These are phyloP conservation scores for Tetracentron sinense DNA, from an alignment of 164 flowering plant genomes.

Conservation along the genomic window DNA sequence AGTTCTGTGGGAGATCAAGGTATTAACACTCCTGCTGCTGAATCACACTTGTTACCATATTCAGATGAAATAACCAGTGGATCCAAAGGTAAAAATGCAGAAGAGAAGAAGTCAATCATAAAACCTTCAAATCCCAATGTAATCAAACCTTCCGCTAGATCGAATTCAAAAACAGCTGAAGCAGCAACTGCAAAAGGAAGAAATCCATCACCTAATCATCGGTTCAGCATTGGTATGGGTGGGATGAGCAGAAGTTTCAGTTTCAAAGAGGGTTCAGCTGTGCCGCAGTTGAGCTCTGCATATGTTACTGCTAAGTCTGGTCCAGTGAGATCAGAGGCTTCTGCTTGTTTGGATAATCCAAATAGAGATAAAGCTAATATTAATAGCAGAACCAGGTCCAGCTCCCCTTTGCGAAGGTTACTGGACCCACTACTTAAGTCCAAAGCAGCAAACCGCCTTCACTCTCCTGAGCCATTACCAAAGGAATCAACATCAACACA, in stretches of 20 bases:
- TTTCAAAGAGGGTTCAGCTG: slow-evolving; percentile 48
- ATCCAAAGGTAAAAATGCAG: slow-evolving; percentile 8
- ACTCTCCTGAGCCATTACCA: slow-evolving; percentile 16
- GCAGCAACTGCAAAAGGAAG: slow-evolving; percentile 22
- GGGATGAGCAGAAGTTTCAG: slow-evolving; percentile 64
- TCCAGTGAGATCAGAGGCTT: slow-evolving; percentile 34
- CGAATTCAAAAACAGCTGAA: slow-evolving; percentile 22
- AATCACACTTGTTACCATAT: slow-evolving; percentile 8
- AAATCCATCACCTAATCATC: slow-evolving; percentile 46
- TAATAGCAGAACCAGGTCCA: slow-evolving; percentile 46
- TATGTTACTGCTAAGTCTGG: slow-evolving; percentile 41
- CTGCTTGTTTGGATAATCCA: slow-evolving; percentile 21
- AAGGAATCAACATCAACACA: slow-evolving; percentile 10
- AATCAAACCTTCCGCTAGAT: slow-evolving; percentile 14
- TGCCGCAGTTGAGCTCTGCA: slow-evolving; percentile 43
- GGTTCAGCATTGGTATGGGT: slow-evolving; percentile 41
- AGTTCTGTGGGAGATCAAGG: slow-evolving; percentile 3
- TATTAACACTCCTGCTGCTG: slow-evolving; percentile 20
- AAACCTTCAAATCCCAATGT: slow-evolving; percentile 8
- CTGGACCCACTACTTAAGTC: slow-evolving; percentile 64
- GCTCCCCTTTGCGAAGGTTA: slow-evolving; percentile 80
- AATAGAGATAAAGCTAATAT: slow-evolving; percentile 26
- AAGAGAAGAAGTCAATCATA: slow-evolving; percentile 6
- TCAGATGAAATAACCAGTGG: slow-evolving; percentile 8
- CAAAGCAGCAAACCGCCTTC: slow-evolving; percentile 25